Conservation (phyloP, 257 asterid genomes). For the Ocimum tenuiflorum region DNA sequence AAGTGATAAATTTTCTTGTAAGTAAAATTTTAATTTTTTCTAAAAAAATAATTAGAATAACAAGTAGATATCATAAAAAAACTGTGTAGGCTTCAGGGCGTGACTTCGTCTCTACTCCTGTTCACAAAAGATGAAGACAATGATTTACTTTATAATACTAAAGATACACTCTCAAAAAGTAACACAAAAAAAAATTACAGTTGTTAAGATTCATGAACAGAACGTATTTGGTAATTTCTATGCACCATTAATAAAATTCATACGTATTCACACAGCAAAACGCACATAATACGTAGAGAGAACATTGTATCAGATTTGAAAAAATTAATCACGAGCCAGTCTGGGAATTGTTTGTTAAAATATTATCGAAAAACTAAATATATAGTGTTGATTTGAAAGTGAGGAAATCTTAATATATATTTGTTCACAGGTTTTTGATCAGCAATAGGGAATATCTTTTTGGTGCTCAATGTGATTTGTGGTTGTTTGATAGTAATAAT, state of each 20-base stretch:
- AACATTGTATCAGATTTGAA: conserved; percentile 7
- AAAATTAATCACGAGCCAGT: not conserved
- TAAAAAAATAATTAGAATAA: not conserved
- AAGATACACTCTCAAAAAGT: too few relatives aligned
- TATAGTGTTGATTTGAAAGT: conserved; percentile 6
- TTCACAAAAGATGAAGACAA: not conserved
- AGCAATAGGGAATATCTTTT: conserved; percentile 33
- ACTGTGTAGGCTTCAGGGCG: not conserved
- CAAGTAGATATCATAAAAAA: not conserved
- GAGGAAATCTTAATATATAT: conserved; percentile 5
- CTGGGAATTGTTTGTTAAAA: not conserved
- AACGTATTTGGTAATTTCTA: conserved; percentile 6
- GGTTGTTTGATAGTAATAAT: conserved; percentile 30
- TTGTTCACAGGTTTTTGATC: conserved; percentile 2
- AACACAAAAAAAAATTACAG: not conserved
- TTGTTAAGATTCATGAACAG: conserved; percentile 14
- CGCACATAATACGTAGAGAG: conserved; percentile 1
- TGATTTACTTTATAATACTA: not conserved
- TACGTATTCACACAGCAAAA: not conserved
- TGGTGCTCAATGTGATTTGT: conserved; percentile 54
- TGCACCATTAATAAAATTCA: conserved; percentile 5
- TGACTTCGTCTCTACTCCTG: not conserved
- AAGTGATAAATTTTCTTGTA: not conserved
- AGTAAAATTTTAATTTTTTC: not conserved
- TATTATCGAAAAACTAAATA: not conserved